Conservation (phyloP, 805 yeast species). For the Candida vaughaniae region DNA sequence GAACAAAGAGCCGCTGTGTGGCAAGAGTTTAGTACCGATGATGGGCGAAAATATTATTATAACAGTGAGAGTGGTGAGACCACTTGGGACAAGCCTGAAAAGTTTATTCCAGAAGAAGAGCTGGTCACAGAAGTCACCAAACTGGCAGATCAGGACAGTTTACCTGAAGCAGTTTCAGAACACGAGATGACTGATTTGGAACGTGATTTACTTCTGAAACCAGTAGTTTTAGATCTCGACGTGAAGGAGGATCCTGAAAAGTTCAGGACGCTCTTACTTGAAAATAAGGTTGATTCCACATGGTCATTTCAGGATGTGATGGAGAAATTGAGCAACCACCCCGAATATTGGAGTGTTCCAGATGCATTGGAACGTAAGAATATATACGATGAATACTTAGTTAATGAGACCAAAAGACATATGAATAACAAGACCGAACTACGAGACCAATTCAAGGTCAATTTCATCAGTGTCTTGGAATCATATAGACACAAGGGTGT, state of each 20-base stretch:
- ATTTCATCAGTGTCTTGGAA: slow-evolving; percentile 50
- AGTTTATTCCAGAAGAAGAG: slow-evolving; percentile 21
- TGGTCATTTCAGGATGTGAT: slow-evolving; percentile 76
- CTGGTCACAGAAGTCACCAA: slow-evolving; percentile 3
- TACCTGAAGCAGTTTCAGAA: slow-evolving; percentile 1
- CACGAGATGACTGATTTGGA: slow-evolving; percentile 5
- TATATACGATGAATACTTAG: slow-evolving; percentile 63
- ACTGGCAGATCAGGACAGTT: slow-evolving; percentile 1
- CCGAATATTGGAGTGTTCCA: slow-evolving; percentile 64
- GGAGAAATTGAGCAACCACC: slow-evolving; percentile 53
- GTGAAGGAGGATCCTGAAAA: slow-evolving; percentile 14
- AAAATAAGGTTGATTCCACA: slow-evolving; percentile 60
- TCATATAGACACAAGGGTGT: slow-evolving; percentile 29
- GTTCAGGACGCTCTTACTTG: slow-evolving; percentile 54
- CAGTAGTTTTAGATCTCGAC: slow-evolving; percentile 2
- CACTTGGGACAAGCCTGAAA: slow-evolving; percentile 77
- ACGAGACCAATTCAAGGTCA: slow-evolving; percentile 53
- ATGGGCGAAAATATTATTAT: slow-evolving; percentile 65
- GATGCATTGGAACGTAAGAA: slow-evolving; percentile 61
- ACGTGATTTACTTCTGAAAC: slow-evolving; percentile 3
- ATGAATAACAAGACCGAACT: slow-evolving; percentile 52
- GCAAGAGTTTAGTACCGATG: slow-evolving; percentile 53
- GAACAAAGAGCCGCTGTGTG: slow-evolving; percentile 28
- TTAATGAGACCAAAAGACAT: slow-evolving; percentile 43
- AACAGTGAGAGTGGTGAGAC: slow-evolving; percentile 63